Evolutionary conservation across 140 eudicot genomes (phyloP).

Genomic region (Oenanthe javanica): DNA sequence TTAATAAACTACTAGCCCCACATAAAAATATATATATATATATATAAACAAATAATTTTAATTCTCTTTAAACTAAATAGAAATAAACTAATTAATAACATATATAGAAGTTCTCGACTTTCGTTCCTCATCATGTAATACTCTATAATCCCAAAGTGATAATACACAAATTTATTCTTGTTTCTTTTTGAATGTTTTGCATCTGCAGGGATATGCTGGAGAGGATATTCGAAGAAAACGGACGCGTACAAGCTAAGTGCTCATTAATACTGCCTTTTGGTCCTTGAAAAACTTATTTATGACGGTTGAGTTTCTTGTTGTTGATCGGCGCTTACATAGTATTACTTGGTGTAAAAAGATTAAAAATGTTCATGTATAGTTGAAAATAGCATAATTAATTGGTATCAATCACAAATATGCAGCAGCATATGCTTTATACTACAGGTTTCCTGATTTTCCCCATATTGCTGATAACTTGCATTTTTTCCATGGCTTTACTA

Average conservation of each 20-base stretch:
- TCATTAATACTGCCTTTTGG: slow-evolving; percentile 21
- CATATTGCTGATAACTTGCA: not conserved
- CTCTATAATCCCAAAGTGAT: not conserved
- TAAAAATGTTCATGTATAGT: slow-evolving; percentile 33
- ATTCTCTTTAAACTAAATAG: too few species aligned
- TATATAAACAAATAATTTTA: too few species aligned
- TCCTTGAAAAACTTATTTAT: slow-evolving; percentile 32
- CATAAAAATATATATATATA: too few species aligned
- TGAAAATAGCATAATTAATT: slow-evolving; percentile 26
- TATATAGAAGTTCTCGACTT: too few species aligned
- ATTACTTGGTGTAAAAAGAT: slow-evolving; percentile 16
- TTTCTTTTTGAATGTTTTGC: slow-evolving; percentile 8
- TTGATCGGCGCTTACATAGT: slow-evolving; percentile 18
- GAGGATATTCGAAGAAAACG: slow-evolving; percentile 45
- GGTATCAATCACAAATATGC: slow-evolving; percentile 20
- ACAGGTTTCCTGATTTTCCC: not conserved
- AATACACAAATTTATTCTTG: not conserved
- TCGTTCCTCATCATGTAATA: too few species aligned
- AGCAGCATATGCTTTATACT: slow-evolving; percentile 3
- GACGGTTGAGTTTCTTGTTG: slow-evolving; percentile 25
- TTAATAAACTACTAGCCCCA: too few species aligned
- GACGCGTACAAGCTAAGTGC: slow-evolving; percentile 34
- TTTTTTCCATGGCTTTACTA: too few species aligned
- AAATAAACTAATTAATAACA: too few species aligned
- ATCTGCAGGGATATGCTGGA: slow-evolving; percentile 46